Conservation (phyloP, 2,329 filamentous ascomycete genomes). For the Fusarium dlaminii region DNA sequence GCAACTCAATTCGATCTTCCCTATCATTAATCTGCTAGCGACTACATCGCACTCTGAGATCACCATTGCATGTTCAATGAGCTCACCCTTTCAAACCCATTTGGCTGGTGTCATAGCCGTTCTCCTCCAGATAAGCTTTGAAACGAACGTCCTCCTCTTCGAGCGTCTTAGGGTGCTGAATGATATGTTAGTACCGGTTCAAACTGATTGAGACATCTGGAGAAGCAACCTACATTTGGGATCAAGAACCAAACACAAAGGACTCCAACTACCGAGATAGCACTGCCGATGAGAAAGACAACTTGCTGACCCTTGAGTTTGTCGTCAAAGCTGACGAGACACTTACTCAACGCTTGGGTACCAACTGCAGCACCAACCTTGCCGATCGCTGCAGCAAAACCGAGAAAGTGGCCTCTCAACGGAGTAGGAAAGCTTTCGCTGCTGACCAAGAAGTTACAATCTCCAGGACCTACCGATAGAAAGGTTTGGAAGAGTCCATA, state of each 20-base stretch:
- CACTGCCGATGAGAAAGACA: neutral
- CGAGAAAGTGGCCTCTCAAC: neutral
- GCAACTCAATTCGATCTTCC: neutral
- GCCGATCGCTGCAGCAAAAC: neutral
- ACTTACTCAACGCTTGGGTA: neutral
- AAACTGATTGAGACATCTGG: fast-evolving
- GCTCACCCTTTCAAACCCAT: neutral
- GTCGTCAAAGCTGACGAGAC: neutral
- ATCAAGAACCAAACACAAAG: neutral
- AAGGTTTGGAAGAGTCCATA: neutral
- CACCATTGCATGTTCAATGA: neutral
- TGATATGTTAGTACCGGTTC: neutral
- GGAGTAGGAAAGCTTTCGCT: neutral
- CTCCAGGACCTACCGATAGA: neutral
- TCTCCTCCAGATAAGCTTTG: neutral
- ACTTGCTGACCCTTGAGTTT: neutral
- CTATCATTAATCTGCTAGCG: neutral
- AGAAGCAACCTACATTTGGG: neutral
- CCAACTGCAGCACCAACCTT: neutral
- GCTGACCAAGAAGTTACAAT: neutral
- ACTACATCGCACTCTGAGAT: no score
- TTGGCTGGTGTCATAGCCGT: neutral
- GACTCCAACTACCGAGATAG: neutral
- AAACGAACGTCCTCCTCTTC: neutral
- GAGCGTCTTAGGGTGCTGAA: neutral